Base-by-base conservation (phyloP, 441 rosid species). In the Hura crepitans region DNA sequence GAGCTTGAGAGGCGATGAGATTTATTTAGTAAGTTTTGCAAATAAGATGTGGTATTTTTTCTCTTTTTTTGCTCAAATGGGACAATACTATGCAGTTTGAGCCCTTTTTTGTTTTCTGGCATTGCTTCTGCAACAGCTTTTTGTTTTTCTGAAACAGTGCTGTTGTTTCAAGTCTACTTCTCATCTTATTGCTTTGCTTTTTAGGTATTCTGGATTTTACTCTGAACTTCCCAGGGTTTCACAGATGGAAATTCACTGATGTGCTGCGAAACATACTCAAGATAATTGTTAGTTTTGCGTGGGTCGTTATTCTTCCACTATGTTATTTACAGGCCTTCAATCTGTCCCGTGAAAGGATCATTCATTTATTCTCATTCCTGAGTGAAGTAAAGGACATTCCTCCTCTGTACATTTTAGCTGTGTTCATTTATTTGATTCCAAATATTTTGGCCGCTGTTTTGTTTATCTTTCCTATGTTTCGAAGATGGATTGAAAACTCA, bases 401-500 rank as follows among this genome's bases (percentile, higher is more conserved):
- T 68, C 87, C 97, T 10, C 68, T 91, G 45, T 93, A 91, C 76
- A 71, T 89, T 59, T 31, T 90, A 88, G 94, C 97, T 53, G 96
- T 87, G 69, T 87, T 72, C 12, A 49, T 93, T 72, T 93, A 96
- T 80, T 77, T 93, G 87, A 71, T 87, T 56, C 96, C 97, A 75
- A 96, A 93, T 80, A 56, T 87, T 60, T 81, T 96, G 71, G 80
- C 92, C 47, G 94, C 97, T 70, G 76, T 69, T 66, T 86, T 93
- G 84, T 96, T 93, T 77, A 80, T 93, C 78, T 93, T 96, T 65
- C 98, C 97, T 58, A 93, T 96, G 98, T 87, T 96, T 61, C 87
- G 97, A 30, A 91, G 97, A 66, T 96, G 96, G 95, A 93, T 93
- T 72, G 99, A 93, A 81, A 93, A 87, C 83, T 96, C 98, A 65